Evolutionary conservation across 2,329 filamentous ascomycete genomes (phyloP).

Genomic region (Talaromyces pinophilus): DNA sequence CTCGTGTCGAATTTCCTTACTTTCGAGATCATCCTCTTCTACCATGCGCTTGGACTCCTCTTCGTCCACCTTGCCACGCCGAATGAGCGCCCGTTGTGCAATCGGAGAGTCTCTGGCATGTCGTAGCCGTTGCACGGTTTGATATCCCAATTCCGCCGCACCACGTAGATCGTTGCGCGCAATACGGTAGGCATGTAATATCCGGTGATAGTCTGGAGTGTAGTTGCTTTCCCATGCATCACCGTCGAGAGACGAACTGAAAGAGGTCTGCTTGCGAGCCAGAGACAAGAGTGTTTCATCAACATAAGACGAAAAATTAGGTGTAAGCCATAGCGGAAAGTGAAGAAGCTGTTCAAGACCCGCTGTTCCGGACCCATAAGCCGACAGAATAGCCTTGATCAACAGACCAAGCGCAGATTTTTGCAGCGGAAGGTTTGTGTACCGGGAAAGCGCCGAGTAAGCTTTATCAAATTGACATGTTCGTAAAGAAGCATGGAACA

Average conservation of each 20-base stretch:
- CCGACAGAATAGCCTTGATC: slow-evolving; percentile 48
- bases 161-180: slow-evolving; percentile 84
- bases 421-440: slow-evolving; percentile 71
- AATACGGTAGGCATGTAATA: slow-evolving; percentile 89
- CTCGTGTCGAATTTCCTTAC: slow-evolving; percentile 62
- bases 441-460: slow-evolving; percentile 73
- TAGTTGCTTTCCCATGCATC: slow-evolving; percentile 34
- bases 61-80: slow-evolving; percentile 35
- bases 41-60: slow-evolving; percentile 34
- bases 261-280: slow-evolving; percentile 68
- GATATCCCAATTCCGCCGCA: slow-evolving; percentile 60
- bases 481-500: slow-evolving; percentile 79
- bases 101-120: slow-evolving; percentile 37
- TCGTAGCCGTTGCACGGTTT: slow-evolving; percentile 56
- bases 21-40: slow-evolving; percentile 49
- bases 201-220: slow-evolving; percentile 74
- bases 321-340: slow-evolving; percentile 66
- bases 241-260: slow-evolving; percentile 49
- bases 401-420: slow-evolving; percentile 70
- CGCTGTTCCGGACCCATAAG: slow-evolving; percentile 41
- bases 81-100: slow-evolving; percentile 39
- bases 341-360: slow-evolving; percentile 64
- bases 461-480: slow-evolving; percentile 80
- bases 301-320: slow-evolving; percentile 73
- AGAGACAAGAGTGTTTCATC: slow-evolving; percentile 75